These are phyloP conservation scores for Xylaria sp. DNA, from an alignment of 2,329 filamentous ascomycete species.

Conservation along the genomic window DNA sequence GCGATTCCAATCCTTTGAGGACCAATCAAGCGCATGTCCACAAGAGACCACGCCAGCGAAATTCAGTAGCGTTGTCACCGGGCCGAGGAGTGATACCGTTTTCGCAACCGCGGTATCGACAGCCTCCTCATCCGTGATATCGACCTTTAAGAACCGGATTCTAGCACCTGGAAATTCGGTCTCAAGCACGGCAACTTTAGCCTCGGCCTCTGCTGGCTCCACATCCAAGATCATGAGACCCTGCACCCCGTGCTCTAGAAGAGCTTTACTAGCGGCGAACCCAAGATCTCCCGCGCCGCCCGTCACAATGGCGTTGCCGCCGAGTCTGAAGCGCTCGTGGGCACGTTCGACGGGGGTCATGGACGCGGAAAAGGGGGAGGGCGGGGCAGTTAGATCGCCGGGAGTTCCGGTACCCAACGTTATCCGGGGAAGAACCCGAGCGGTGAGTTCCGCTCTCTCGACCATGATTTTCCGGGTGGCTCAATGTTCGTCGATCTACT, in stretches of 20 bases:
- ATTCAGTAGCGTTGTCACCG: constrained; percentile 66
- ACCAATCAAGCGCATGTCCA: constrained; percentile 68
- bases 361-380: constrained; percentile 38
- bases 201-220: constrained; percentile 42
- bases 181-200: constrained; percentile 58
- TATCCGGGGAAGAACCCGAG: constrained; percentile 43
- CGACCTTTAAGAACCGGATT: constrained; percentile 63
- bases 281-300: constrained; percentile 49
- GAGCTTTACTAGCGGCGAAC: constrained; percentile 43
- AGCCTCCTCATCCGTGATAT: constrained; percentile 66
- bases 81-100: constrained; percentile 41
- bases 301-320: constrained; percentile 48
- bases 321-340: constrained; percentile 44
- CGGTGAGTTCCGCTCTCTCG: constrained; percentile 42
- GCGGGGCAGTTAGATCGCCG: constrained; percentile 42
- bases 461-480: constrained; percentile 37
- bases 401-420: constrained; percentile 41
- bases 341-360: constrained; percentile 40
- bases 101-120: constrained; percentile 52
- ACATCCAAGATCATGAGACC: constrained; percentile 50
- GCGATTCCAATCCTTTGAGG: constrained; percentile 67
- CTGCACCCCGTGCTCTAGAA: constrained; percentile 48
- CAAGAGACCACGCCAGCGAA: constrained; percentile 77
- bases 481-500: not conserved
- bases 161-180: constrained; percentile 62